These are phyloP conservation scores for Aspergillus sojae DNA, from an alignment of 2,329 filamentous ascomycete genomes.

Conservation along the genomic window DNA sequence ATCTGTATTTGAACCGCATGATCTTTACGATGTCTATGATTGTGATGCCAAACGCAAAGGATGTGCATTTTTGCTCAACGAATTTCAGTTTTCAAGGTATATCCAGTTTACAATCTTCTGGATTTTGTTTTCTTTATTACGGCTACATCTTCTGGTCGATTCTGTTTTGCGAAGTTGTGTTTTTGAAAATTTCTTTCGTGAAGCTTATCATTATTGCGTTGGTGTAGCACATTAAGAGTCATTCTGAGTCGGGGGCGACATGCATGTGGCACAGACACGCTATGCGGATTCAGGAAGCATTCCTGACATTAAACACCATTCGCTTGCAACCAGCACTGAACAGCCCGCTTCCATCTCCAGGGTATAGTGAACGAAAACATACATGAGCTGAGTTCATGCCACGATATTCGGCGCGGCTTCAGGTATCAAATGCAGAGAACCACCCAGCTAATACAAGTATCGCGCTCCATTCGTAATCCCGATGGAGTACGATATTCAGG, in stretches of 20 bases:
- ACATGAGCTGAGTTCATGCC: not conserved
- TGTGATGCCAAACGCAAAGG: not conserved
- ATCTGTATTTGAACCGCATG: not conserved
- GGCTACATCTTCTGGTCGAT: not conserved
- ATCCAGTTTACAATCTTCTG: not conserved
- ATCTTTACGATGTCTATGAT: not conserved
- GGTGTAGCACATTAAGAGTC: conserved; percentile 1
- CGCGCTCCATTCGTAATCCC: not conserved
- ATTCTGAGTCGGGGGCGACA: not conserved
- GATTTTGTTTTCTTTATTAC: not conserved
- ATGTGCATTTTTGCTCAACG: not conserved
- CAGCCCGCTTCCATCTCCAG: not conserved
- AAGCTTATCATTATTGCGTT: conserved; percentile 14
- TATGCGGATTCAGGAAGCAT: conserved; percentile 1
- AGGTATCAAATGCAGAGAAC: not conserved
- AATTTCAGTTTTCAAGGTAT: not conserved
- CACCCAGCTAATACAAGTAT: not conserved
- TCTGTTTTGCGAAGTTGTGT: not conserved
- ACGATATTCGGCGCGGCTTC: not conserved
- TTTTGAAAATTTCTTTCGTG: conserved; percentile 1
- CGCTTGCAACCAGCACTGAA: not conserved
- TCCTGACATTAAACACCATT: not conserved
- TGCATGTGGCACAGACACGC: not conserved
- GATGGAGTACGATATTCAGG: not conserved
- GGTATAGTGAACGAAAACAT: conserved; percentile 1